Evolutionary conservation across 192 early-diverging fungal genomes (phyloP).

Genomic region (Pilobolus umbonatus): DNA sequence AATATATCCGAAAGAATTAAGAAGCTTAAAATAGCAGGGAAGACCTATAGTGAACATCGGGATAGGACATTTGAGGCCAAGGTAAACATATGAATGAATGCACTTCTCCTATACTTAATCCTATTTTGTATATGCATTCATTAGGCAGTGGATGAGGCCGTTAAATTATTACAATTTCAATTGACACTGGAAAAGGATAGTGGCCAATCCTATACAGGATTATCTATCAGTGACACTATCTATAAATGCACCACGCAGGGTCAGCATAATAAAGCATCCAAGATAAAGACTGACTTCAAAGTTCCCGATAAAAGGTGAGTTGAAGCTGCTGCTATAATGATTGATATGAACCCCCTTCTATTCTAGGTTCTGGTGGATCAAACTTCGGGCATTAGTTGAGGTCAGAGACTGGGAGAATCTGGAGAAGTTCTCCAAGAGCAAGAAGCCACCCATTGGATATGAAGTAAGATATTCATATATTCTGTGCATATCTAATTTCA

Average conservation of each 20-base stretch:
- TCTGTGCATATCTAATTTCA: no score
- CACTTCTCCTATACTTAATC: slow-evolving; percentile 45
- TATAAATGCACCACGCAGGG: slow-evolving; percentile 72
- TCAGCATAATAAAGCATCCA: slow-evolving; percentile 65
- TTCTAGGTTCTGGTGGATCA: slow-evolving; percentile 84
- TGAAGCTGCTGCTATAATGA: slow-evolving; percentile 2
- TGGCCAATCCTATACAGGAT: slow-evolving; percentile 58
- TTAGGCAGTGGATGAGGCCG: slow-evolving; percentile 75
- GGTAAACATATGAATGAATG: slow-evolving; percentile 66
- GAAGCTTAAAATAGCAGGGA: slow-evolving; percentile 66
- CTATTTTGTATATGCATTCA: no score
- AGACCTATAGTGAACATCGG: slow-evolving; percentile 72
- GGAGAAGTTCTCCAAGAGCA: slow-evolving; percentile 70
- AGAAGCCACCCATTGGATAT: slow-evolving; percentile 79
- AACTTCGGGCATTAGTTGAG: slow-evolving; percentile 73
- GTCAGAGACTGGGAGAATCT: slow-evolving; percentile 83
- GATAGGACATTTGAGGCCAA: slow-evolving; percentile 68
- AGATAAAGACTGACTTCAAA: slow-evolving; percentile 79
- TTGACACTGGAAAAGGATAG: slow-evolving; percentile 68
- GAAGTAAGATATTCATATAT: slow-evolving; percentile 38
- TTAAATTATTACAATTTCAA: slow-evolving; percentile 73
- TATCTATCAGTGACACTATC: slow-evolving; percentile 83
- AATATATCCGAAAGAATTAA: slow-evolving; percentile 56
- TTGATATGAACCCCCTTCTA: background rate
- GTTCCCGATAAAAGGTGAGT: slow-evolving; percentile 74